Evolutionary conservation across 225 moss, liverwort and hornwort species (phyloP).

Genomic region (Antitrichia curtipendula): DNA sequence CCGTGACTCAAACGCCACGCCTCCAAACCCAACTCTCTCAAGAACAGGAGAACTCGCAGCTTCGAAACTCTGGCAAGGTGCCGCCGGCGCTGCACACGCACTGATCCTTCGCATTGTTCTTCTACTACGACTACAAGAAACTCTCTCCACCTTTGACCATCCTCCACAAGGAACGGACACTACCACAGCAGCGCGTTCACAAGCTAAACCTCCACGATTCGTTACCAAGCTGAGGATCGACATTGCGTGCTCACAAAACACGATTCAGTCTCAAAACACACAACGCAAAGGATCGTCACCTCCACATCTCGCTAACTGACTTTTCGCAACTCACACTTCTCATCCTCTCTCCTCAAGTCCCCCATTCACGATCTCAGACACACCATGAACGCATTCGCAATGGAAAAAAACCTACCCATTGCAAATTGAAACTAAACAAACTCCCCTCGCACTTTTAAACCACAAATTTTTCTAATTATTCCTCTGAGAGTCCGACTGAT

Average conservation of each 20-base stretch:
- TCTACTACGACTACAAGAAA: neutral
- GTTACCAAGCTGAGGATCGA: neutral
- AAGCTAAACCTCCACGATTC: neutral
- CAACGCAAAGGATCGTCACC: neutral
- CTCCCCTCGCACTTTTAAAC: neutral
- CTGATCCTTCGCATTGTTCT: neutral
- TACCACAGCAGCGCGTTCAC: neutral
- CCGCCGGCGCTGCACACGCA: constrained; percentile 2
- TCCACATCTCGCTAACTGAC: neutral
- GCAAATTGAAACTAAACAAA: neutral
- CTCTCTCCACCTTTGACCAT: neutral
- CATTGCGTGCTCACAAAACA: neutral
- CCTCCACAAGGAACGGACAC: neutral
- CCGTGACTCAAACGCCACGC: constrained; percentile 10
- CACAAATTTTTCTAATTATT: neutral
- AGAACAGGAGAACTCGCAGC: neutral
- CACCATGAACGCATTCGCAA: neutral
- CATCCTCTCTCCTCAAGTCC: neutral
- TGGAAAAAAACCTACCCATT: neutral
- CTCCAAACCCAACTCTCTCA: neutral
- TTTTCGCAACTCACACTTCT: neutral
- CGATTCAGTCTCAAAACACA: neutral
- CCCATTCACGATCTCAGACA: neutral
- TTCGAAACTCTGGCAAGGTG: constrained; percentile 1
- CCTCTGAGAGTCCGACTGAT: neutral